Evolutionary conservation across 164 flowering plant species (phyloP).

Genomic region (Liriodendron chinense): DNA sequence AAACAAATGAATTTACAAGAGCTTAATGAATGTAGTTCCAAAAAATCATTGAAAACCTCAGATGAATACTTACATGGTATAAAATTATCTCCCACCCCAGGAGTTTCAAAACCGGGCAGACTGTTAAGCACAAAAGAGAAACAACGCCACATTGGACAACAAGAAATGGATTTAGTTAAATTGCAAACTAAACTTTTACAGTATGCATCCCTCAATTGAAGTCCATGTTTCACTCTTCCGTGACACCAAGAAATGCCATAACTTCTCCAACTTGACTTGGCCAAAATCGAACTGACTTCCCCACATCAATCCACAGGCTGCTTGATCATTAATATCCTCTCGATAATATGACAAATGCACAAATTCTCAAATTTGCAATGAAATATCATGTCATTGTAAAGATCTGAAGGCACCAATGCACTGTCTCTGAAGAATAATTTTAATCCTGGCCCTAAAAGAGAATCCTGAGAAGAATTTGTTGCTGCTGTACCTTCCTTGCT

Average conservation of each 20-base stretch:
- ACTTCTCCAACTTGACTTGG: conserved; percentile 11
- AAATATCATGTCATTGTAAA: conserved; percentile 36
- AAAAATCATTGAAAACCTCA: neutral
- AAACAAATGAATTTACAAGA: neutral
- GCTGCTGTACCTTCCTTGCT: conserved; percentile 9
- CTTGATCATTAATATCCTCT: conserved; percentile 46
- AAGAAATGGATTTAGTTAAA: conserved; percentile 11
- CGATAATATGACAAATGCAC: conserved; percentile 74
- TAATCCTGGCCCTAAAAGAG: conserved; percentile 23
- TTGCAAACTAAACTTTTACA: conserved; percentile 19
- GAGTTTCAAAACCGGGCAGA: conserved; percentile 2
- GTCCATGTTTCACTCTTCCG: conserved; percentile 5
- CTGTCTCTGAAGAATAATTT: conserved; percentile 62
- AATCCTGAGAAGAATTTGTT: conserved; percentile 14
- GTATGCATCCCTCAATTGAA: conserved; percentile 17
- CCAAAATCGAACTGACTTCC: neutral
- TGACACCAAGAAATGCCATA: conserved; percentile 12
- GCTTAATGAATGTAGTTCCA: neutral
- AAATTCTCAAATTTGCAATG: conserved; percentile 71
- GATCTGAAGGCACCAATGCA: conserved; percentile 47
- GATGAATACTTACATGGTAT: conserved; percentile 6
- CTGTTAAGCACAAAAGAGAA: neutral
- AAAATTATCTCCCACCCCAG: neutral
- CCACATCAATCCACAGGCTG: conserved; percentile 19
- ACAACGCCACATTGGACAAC: conserved; percentile 5